A percentile compares a stretch with the other conserved stretches of the same genome.
These are phyloP conservation scores for Didymellaceae sp. DNA, from an alignment of 2,329 filamentous ascomycete species.

Conservation along the genomic window DNA sequence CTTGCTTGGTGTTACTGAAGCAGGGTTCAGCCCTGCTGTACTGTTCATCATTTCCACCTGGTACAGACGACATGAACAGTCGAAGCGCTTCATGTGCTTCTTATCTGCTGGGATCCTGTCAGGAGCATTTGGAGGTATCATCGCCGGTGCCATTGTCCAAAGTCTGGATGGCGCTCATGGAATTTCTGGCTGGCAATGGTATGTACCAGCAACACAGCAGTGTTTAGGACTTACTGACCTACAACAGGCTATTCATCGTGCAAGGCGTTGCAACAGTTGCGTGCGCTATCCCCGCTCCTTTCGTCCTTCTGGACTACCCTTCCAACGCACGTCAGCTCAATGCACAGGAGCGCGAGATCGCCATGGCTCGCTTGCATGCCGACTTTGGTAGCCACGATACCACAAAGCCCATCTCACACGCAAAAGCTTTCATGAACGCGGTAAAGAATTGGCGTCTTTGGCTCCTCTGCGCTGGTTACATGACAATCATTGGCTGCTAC, in stretches of 20 bases:
- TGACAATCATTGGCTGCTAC: slow-evolving; percentile 39
- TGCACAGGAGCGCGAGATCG: slow-evolving; percentile 51
- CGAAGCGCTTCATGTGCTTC: slow-evolving; percentile 37
- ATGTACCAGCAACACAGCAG: not conserved
- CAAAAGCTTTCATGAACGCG: slow-evolving; percentile 28
- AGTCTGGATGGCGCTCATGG: slow-evolving; percentile 28
- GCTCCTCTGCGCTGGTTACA: slow-evolving; percentile 32
- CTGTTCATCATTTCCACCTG: slow-evolving; percentile 36
- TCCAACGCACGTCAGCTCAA: slow-evolving; percentile 52
- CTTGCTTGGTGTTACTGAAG: slow-evolving; percentile 34
- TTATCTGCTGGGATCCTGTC: slow-evolving; percentile 30
- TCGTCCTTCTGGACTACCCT: slow-evolving; percentile 35
- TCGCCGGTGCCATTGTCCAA: slow-evolving; percentile 29
- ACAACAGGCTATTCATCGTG: slow-evolving; percentile 31
- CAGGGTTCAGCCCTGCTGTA: slow-evolving; percentile 32
- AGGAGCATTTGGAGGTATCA: slow-evolving; percentile 32
- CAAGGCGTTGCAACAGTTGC: slow-evolving; percentile 33
- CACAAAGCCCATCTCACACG: slow-evolving; percentile 23
- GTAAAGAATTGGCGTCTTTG: slow-evolving; percentile 33
- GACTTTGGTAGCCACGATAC: slow-evolving; percentile 27
- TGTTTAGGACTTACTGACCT: not conserved
- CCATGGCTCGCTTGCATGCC: slow-evolving; percentile 32
- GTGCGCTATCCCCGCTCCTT: slow-evolving; percentile 29
- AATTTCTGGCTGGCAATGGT: slow-evolving; percentile 32
- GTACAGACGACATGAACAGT: slow-evolving; percentile 34